Evolutionary conservation across 352 stramenopile species (phyloP).

Genomic region (Globisporangium takayamanum): DNA sequence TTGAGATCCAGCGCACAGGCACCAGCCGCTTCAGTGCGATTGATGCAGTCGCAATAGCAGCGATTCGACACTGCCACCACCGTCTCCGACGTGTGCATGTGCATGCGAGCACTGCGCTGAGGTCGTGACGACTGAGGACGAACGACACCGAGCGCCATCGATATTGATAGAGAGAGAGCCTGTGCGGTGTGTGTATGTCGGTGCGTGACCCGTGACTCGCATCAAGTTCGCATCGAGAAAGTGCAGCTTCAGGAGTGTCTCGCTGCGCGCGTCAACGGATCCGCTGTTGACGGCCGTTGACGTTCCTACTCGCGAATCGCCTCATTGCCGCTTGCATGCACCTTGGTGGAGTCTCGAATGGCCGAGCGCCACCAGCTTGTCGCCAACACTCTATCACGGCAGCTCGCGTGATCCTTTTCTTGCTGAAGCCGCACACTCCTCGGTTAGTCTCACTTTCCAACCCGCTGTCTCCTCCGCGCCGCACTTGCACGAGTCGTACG

Average conservation of each 20-base stretch:
- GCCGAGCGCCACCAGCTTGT: background rate
- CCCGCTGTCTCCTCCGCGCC: background rate
- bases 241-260: background rate
- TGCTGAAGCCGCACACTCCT: background rate
- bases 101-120: too few relatives aligned
- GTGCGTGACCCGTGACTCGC: background rate
- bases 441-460: background rate
- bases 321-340: background rate
- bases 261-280: background rate
- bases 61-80: too few relatives aligned
- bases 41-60: background rate
- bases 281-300: background rate
- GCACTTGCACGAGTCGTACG: background rate
- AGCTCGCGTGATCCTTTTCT: background rate
- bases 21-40: background rate
- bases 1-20: background rate
- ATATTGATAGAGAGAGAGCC: background rate
- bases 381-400: background rate
- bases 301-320: background rate
- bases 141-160: too few relatives aligned
- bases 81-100: too few relatives aligned
- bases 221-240: background rate
- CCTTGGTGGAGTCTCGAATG: too few relatives aligned
- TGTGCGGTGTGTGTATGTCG: background rate
- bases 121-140: too few relatives aligned